Evolutionary conservation across 352 stramenopile species (phyloP).

Genomic region (Phytophthora citricola): DNA sequence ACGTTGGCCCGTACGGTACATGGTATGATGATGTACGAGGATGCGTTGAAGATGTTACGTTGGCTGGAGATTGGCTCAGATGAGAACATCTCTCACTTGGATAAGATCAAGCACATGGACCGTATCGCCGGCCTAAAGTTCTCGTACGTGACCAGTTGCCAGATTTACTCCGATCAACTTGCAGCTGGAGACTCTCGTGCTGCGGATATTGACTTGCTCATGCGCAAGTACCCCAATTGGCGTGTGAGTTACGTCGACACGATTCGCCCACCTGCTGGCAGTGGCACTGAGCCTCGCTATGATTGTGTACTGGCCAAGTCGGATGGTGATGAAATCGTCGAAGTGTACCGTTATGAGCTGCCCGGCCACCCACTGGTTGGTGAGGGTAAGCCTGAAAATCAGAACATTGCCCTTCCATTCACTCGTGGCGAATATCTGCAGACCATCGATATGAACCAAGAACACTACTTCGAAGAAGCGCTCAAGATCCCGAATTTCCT

Average conservation of each 20-base stretch:
- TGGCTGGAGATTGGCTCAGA: slow-evolving; percentile 91
- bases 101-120: slow-evolving; percentile 92
- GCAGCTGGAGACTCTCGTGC: slow-evolving; percentile 71
- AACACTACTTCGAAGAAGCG: slow-evolving; percentile 90
- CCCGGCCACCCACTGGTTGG: slow-evolving; percentile 84
- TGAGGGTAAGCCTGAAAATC: slow-evolving; percentile 90
- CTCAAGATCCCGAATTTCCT: slow-evolving; percentile 92
- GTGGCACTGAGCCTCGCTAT: slow-evolving; percentile 69
- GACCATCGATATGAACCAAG: slow-evolving; percentile 93
- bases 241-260: slow-evolving; percentile 92
- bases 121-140: slow-evolving; percentile 89
- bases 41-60: slow-evolving; percentile 88
- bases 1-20: slow-evolving; percentile 88
- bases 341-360: slow-evolving; percentile 89
- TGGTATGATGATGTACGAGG: slow-evolving; percentile 93
- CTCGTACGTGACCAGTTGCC: slow-evolving; percentile 90
- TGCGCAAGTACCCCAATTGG: slow-evolving; percentile 96
- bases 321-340: slow-evolving; percentile 85
- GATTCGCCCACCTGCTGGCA: slow-evolving; percentile 73
- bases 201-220: slow-evolving; percentile 97
- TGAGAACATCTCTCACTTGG: slow-evolving; percentile 81
- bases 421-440: slow-evolving; percentile 88
- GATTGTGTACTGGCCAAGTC: slow-evolving; percentile 87
- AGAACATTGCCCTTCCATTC: slow-evolving; percentile 88
- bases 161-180: slow-evolving; percentile 89